These are phyloP conservation scores for Solanum pimpinellifolium DNA, from an alignment of 257 asterid species.

Conservation along the genomic window DNA sequence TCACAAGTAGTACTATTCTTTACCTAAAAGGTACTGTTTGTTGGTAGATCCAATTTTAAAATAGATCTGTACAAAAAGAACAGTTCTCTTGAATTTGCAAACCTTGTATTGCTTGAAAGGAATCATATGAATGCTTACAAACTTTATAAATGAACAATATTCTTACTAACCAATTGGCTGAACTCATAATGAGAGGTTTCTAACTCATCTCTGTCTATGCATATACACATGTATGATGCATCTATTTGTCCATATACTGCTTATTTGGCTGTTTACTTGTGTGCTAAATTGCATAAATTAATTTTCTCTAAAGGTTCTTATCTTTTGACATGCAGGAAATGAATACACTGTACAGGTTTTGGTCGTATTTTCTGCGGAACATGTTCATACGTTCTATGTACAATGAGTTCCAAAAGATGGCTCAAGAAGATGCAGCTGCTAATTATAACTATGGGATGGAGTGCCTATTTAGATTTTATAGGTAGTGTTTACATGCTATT, in stretches of 20 bases:
- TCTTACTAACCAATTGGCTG: neutral
- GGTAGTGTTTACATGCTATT: constrained; percentile 31
- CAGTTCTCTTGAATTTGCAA: neutral
- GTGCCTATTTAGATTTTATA: constrained; percentile 88
- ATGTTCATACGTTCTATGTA: constrained; percentile 75
- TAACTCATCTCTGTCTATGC: neutral
- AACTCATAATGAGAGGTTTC: neutral
- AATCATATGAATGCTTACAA: neutral
- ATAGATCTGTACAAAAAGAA: neutral
- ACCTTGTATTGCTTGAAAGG: neutral
- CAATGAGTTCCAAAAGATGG: constrained; percentile 65
- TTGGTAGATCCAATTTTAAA: neutral
- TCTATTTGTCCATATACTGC: neutral
- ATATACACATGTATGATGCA: neutral
- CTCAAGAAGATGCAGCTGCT: constrained; percentile 86
- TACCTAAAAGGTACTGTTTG: neutral
- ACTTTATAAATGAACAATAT: neutral
- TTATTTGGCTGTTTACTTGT: neutral
- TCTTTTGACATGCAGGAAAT: constrained; percentile 60
- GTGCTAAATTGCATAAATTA: neutral
- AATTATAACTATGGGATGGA: constrained; percentile 74
- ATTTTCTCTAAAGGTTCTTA: neutral
- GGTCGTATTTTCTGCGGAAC: constrained; percentile 77
- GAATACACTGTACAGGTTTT: constrained; percentile 84
- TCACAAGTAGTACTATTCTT: neutral